phyloP scores from a whole-genome alignment of 2,329 filamentous ascomycete genomes.

The Geosmithia putterillii region DNA sequence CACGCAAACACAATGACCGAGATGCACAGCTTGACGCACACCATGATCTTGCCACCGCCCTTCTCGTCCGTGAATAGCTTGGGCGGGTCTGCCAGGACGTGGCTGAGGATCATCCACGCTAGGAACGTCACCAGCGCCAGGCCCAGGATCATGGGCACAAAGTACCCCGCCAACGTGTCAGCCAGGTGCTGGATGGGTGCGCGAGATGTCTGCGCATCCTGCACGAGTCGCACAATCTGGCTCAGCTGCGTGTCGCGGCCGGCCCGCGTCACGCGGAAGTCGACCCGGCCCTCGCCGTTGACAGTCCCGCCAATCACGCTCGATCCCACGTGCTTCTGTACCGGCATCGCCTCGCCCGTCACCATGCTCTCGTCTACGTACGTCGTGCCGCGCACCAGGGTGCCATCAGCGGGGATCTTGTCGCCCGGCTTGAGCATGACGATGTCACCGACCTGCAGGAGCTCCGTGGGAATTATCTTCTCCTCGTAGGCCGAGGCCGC shows the following conservation, averaged over 20 bases:
- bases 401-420: slow-evolving; percentile 90
- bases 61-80: slow-evolving; percentile 70
- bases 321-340: slow-evolving; percentile 74
- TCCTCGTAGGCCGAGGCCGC: slow-evolving; percentile 62
- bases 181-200: slow-evolving; percentile 91
- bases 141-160: slow-evolving; percentile 78
- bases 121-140: slow-evolving; percentile 79
- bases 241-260: slow-evolving; percentile 93
- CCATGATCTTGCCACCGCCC: slow-evolving; percentile 87
- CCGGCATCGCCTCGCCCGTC: slow-evolving; percentile 91
- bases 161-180: slow-evolving; percentile 84
- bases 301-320: slow-evolving; percentile 86
- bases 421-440: slow-evolving; percentile 89
- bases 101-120: slow-evolving; percentile 90
- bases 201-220: slow-evolving; percentile 88
- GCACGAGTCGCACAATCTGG: slow-evolving; percentile 96
- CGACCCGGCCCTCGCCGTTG: slow-evolving; percentile 82
- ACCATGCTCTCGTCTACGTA: slow-evolving; percentile 98
- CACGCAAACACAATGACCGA: slow-evolving; percentile 98
- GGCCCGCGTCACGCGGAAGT: slow-evolving; percentile 84
- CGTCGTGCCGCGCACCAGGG: slow-evolving; percentile 76
- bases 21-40: slow-evolving; percentile 94
- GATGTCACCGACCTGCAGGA: slow-evolving; percentile 87
- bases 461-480: slow-evolving; percentile 79
- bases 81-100: slow-evolving; percentile 72